phyloP scores from a whole-genome alignment of 2,329 filamentous ascomycete genomes.

The Aspergillus fischeri region DNA sequence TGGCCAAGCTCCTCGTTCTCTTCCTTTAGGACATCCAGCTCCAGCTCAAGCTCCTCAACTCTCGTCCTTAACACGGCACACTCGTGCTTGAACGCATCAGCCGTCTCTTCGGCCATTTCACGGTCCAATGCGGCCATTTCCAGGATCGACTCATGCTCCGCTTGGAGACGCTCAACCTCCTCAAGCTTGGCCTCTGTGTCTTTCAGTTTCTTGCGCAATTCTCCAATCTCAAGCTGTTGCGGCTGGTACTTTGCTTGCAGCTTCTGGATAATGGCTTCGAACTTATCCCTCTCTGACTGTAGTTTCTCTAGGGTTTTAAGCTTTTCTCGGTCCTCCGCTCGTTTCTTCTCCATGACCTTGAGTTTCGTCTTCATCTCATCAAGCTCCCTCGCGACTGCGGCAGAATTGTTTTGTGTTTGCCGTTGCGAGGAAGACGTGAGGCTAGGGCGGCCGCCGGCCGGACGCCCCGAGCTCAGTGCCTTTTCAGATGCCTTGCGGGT shows the following conservation, averaged over 20 bases:
- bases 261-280: slow-evolving; percentile 82
- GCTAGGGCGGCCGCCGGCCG: slow-evolving; percentile 22
- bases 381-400: slow-evolving; percentile 61
- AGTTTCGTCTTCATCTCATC: slow-evolving; percentile 88
- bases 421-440: slow-evolving; percentile 34
- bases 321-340: slow-evolving; percentile 78
- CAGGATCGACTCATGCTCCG: slow-evolving; percentile 77
- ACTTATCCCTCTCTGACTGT: slow-evolving; percentile 53
- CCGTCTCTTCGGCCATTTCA: slow-evolving; percentile 93
- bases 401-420: slow-evolving; percentile 38
- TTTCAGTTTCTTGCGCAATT: slow-evolving; percentile 72
- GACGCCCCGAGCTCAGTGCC: slow-evolving; percentile 21
- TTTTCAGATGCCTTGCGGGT: slow-evolving; percentile 20
- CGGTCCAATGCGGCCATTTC: slow-evolving; percentile 86
- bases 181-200: slow-evolving; percentile 68
- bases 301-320: slow-evolving; percentile 73
- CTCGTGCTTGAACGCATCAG: slow-evolving; percentile 76
- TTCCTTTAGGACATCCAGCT: slow-evolving; percentile 79
- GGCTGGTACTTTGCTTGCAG: slow-evolving; percentile 84
- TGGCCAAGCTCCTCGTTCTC: slow-evolving; percentile 81
- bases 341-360: slow-evolving; percentile 80
- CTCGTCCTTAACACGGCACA: slow-evolving; percentile 71
- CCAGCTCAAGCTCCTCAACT: slow-evolving; percentile 78
- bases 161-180: slow-evolving; percentile 67
- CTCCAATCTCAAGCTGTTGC: slow-evolving; percentile 72